A percentile compares a stretch with the other conserved stretches of the same genome.
Conservation (phyloP, 495 filamentous ascomycete genomes). For the Neurospora sp. region DNA sequence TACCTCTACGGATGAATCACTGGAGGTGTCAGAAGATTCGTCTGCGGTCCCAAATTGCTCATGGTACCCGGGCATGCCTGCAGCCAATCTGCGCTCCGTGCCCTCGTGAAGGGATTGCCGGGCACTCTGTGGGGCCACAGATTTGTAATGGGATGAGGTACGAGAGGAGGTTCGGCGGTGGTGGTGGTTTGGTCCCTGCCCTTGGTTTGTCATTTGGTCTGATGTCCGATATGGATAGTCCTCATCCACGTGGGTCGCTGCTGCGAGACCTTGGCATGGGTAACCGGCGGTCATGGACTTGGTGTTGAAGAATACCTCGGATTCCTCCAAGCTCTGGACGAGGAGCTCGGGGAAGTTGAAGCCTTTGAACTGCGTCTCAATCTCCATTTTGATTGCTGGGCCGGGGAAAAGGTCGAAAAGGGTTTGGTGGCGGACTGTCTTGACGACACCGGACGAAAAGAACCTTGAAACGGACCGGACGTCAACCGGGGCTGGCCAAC, state of each 20-base stretch:
- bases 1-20: slow-evolving; percentile 19
- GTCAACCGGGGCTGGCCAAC: neutral
- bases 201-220: neutral
- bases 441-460: neutral
- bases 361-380: slow-evolving; percentile 16
- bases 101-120: neutral
- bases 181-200: neutral
- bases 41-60: neutral
- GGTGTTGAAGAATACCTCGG: slow-evolving; percentile 26
- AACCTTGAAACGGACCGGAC: neutral
- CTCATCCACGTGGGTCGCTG: slow-evolving; percentile 9
- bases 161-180: neutral
- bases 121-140: neutral
- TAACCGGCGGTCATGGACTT: slow-evolving; percentile 33
- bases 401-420: neutral
- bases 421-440: neutral
- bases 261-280: slow-evolving; percentile 21
- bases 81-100: neutral
- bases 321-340: slow-evolving; percentile 30
- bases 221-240: slow-evolving; percentile 10
- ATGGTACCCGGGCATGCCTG: neutral
- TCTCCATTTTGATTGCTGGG: slow-evolving; percentile 5
- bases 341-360: slow-evolving; percentile 37
- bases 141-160: neutral
- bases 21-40: slow-evolving; percentile 12